Evolutionary conservation across 2,329 filamentous ascomycete genomes (phyloP).

Genomic region (Arthrobotrys sinensis): DNA sequence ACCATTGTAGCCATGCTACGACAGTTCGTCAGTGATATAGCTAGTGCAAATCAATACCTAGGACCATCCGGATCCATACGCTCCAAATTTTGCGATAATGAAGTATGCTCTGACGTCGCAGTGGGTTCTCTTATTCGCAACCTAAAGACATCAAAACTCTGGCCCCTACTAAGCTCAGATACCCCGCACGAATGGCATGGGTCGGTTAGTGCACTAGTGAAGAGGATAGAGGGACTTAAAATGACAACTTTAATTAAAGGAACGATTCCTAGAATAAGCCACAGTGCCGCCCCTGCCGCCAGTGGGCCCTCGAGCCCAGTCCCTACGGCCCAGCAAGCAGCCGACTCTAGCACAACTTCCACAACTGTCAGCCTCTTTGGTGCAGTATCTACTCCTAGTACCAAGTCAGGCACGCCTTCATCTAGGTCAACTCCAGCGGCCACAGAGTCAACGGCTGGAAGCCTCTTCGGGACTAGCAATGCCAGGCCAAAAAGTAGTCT

Average conservation of each 20-base stretch:
- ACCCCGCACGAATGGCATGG: constrained; percentile 15
- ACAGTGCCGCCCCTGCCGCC: too few species aligned
- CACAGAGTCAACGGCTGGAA: too few species aligned
- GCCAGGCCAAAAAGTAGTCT: too few species aligned
- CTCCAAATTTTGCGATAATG: not conserved
- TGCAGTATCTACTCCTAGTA: too few species aligned
- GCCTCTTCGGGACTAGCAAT: too few species aligned
- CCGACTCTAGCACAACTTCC: too few species aligned
- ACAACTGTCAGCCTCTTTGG: too few species aligned
- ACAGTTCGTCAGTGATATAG: constrained; percentile 33
- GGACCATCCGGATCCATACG: not conserved
- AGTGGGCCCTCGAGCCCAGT: too few species aligned
- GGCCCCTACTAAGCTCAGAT: constrained; percentile 15
- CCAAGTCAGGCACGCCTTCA: too few species aligned
- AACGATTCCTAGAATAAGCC: too few species aligned
- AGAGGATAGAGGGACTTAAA: not conserved
- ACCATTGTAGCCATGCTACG: constrained; percentile 3
- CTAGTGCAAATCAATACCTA: not conserved
- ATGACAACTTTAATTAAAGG: constrained; percentile 15
- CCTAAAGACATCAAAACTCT: constrained; percentile 1
- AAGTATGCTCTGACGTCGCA: constrained; percentile 13
- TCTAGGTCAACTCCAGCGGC: too few species aligned
- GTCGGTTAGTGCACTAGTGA: not conserved
- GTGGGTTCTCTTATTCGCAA: constrained; percentile 18
- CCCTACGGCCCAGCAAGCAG: too few species aligned